A percentile compares a stretch with the other conserved stretches of the same genome.
phyloP scores from a whole-genome alignment of 2,329 filamentous ascomycete genomes.

The Coniochaeta sp. region DNA sequence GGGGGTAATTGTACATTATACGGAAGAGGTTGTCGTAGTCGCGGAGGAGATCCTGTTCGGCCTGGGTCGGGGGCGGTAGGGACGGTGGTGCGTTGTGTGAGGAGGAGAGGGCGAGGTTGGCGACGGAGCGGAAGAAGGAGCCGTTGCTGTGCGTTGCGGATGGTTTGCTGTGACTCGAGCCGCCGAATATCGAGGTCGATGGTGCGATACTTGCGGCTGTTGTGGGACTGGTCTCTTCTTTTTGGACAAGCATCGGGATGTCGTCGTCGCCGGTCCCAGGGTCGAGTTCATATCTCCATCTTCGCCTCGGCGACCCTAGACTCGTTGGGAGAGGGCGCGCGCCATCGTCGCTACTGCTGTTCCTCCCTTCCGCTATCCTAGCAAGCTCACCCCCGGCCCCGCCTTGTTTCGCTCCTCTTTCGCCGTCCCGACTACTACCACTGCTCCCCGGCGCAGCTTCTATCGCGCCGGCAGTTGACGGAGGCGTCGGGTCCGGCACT shows the following conservation, averaged over 20 bases:
- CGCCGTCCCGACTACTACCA: constrained; percentile 5
- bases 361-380: constrained; percentile 41
- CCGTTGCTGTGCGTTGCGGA: constrained; percentile 27
- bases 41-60: constrained; percentile 69
- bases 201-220: constrained; percentile 4
- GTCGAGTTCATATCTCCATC: constrained; percentile 87
- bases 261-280: constrained; percentile 65
- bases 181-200: constrained; percentile 49
- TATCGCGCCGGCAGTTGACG: constrained; percentile 20
- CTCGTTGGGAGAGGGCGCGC: constrained; percentile 22
- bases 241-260: constrained; percentile 82
- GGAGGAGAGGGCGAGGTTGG: constrained; percentile 61
- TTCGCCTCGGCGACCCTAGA: constrained; percentile 41
- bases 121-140: constrained; percentile 80
- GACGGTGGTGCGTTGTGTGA: constrained; percentile 19
- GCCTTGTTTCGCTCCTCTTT: neutral
- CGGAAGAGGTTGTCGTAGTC: constrained; percentile 96
- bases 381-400: constrained; percentile 36
- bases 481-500: constrained; percentile 17
- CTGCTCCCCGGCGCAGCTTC: constrained; percentile 7
- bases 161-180: constrained; percentile 50
- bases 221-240: constrained; percentile 38
- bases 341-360: constrained; percentile 25
- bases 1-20: constrained; percentile 90
- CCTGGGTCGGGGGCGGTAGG: constrained; percentile 40